Evolutionary conservation across 768 basidiomycete species (phyloP).

Genomic region (Suillus fuscotomentosus): DNA sequence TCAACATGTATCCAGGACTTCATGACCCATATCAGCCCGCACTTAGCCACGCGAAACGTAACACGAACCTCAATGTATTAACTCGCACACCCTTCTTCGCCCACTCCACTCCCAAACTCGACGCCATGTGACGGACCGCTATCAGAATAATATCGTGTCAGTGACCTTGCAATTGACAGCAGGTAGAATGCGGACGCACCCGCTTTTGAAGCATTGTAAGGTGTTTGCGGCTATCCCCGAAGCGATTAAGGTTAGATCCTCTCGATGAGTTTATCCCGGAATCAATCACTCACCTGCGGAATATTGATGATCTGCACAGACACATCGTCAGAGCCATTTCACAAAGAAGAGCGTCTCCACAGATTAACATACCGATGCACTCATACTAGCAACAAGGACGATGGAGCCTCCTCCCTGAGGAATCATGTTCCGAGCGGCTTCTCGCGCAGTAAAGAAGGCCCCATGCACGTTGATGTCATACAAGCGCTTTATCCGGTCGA

Average conservation of each 20-base stretch:
- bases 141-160: conserved; percentile 7
- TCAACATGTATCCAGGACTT: conserved; percentile 94
- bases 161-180: background rate
- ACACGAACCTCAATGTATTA: conserved; percentile 66
- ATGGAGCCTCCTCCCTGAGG: conserved; percentile 76
- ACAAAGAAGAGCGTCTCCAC: background rate
- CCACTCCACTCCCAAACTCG: conserved; percentile 94
- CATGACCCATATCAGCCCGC: conserved; percentile 9
- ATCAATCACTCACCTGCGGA: conserved; percentile 58
- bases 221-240: conserved; percentile 70
- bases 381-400: conserved; percentile 88
- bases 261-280: background rate
- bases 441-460: conserved; percentile 92
- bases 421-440: conserved; percentile 92
- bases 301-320: conserved; percentile 76
- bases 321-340: conserved; percentile 16
- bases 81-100: conserved; percentile 87
- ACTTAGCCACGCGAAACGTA: background rate
- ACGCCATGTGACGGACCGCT: conserved; percentile 94
- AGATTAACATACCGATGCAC: conserved; percentile 63
- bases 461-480: conserved; percentile 96
- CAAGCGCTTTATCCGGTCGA: conserved; percentile 77
- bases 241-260: background rate
- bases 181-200: conserved; percentile 40
- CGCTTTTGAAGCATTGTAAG: conserved; percentile 95